phyloP scores from a whole-genome alignment of 2,329 filamentous ascomycete species.

The Geoglossum cookeanum region DNA sequence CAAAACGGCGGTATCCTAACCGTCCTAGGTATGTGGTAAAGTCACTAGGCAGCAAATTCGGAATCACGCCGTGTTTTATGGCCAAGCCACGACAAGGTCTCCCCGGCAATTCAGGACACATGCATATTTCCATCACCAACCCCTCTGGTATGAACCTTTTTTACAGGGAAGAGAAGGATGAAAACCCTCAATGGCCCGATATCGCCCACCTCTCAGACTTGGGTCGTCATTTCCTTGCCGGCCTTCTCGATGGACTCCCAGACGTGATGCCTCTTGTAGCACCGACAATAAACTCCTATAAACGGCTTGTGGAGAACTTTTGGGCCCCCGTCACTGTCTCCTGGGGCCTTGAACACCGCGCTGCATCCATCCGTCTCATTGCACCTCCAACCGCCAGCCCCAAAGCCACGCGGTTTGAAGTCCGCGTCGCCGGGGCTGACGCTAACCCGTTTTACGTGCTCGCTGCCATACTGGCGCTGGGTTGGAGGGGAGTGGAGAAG shows the following conservation, averaged over 20 bases:
- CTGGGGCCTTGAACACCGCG: slow-evolving; percentile 90
- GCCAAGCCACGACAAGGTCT: slow-evolving; percentile 83
- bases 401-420: slow-evolving; percentile 77
- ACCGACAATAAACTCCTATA: slow-evolving; percentile 94
- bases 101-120: slow-evolving; percentile 88
- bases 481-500: slow-evolving; percentile 83
- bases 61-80: slow-evolving; percentile 97
- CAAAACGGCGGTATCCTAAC: slow-evolving; percentile 2
- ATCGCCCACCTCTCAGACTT: slow-evolving; percentile 67
- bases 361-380: slow-evolving; percentile 77
- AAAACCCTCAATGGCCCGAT: slow-evolving; percentile 50
- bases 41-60: slow-evolving; percentile 66
- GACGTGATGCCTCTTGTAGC: slow-evolving; percentile 92
- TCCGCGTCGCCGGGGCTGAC: slow-evolving; percentile 87
- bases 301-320: slow-evolving; percentile 94
- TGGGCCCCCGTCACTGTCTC: slow-evolving; percentile 97
- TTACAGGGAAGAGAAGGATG: slow-evolving; percentile 50
- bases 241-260: slow-evolving; percentile 69
- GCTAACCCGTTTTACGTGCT: slow-evolving; percentile 78
- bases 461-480: slow-evolving; percentile 67
- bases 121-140: slow-evolving; percentile 80
- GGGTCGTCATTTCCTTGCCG: slow-evolving; percentile 83
- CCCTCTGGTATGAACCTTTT: slow-evolving; percentile 70
- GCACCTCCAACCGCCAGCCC: slow-evolving; percentile 69
- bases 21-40: slow-evolving; percentile 58